phyloP scores from a whole-genome alignment of 805 yeast species.

The Monosporozyma siamensis region DNA sequence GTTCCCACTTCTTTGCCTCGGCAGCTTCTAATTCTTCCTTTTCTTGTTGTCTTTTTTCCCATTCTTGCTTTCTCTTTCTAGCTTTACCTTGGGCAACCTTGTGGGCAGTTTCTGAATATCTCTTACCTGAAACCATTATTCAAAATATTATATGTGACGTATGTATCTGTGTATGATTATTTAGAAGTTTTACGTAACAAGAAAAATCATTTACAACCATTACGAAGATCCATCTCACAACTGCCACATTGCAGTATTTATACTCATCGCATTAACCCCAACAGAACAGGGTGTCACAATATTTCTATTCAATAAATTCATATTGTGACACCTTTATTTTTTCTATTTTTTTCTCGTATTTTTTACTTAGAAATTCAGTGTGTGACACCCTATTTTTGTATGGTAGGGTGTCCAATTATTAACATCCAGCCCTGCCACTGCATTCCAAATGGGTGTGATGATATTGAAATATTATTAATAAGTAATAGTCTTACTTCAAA shows the following conservation, averaged over 20 bases:
- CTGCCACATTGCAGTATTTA: too few relatives aligned
- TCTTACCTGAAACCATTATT: constrained; percentile 18
- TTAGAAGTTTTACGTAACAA: background rate
- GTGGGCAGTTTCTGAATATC: constrained; percentile 24
- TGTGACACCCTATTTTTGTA: background rate
- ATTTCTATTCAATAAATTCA: too few relatives aligned
- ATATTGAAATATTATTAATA: background rate
- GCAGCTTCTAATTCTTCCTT: constrained; percentile 14
- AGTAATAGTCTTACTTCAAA: too few relatives aligned
- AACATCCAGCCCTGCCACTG: background rate
- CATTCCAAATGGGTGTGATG: too few relatives aligned
- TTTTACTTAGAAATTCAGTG: background rate
- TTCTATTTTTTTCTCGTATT: background rate
- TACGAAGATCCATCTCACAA: too few relatives aligned
- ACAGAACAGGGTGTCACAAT: background rate
- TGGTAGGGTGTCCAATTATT: background rate
- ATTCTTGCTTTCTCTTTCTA: constrained; percentile 22
- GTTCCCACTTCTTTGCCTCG: constrained; percentile 23
- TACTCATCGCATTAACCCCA: background rate
- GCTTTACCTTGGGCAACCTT: constrained; percentile 25
- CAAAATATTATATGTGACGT: too few relatives aligned
- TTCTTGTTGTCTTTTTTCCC: constrained; percentile 14
- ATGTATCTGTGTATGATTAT: background rate
- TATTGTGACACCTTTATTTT: background rate
- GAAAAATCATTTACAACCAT: too few relatives aligned